Conservation (phyloP, 441 rosid species). For the Eutrema salsugineum region DNA sequence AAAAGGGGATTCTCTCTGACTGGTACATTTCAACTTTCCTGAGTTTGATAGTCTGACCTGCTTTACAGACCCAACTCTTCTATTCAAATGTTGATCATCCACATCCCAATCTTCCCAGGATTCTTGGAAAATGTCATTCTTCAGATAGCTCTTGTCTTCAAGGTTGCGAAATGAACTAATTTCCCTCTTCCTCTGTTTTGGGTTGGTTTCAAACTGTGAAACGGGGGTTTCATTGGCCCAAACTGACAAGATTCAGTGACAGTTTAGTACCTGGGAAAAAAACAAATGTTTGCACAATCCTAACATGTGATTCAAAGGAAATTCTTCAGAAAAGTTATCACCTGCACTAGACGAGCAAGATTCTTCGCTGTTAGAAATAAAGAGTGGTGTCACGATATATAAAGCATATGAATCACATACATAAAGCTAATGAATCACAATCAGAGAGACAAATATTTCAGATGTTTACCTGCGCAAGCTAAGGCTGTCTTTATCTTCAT, state of each 20-base stretch:
- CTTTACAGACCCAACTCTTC: slow-evolving; percentile 18
- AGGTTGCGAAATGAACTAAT: slow-evolving; percentile 25
- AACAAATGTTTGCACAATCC: slow-evolving; percentile 12
- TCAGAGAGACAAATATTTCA: slow-evolving; percentile 8
- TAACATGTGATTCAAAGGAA: neutral
- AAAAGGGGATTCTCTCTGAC: slow-evolving; percentile 24
- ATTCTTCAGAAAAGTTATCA: slow-evolving; percentile 21
- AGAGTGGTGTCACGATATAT: slow-evolving; percentile 8
- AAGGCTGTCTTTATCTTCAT: slow-evolving; percentile 47
- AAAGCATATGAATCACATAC: neutral
- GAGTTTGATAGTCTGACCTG: slow-evolving; percentile 28
- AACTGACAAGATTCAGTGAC: slow-evolving; percentile 31
- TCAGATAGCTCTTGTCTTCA: slow-evolving; percentile 16
- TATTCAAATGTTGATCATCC: slow-evolving; percentile 18
- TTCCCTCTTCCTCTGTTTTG: slow-evolving; percentile 34
- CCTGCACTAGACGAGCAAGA: slow-evolving; percentile 88
- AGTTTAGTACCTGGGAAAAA: slow-evolving; percentile 4
- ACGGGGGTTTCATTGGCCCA: slow-evolving; percentile 34
- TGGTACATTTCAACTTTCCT: slow-evolving; percentile 31
- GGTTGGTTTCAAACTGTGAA: slow-evolving; percentile 27
- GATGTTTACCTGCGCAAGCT: slow-evolving; percentile 55
- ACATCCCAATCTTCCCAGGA: slow-evolving; percentile 25
- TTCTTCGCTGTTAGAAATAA: slow-evolving; percentile 60
- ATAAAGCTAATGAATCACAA: slow-evolving; percentile 11
- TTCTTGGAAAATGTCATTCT: slow-evolving; percentile 24